Base-by-base conservation (phyloP, 1,284 basidiomycete genomes). In the Malassezia psittaci region DNA sequence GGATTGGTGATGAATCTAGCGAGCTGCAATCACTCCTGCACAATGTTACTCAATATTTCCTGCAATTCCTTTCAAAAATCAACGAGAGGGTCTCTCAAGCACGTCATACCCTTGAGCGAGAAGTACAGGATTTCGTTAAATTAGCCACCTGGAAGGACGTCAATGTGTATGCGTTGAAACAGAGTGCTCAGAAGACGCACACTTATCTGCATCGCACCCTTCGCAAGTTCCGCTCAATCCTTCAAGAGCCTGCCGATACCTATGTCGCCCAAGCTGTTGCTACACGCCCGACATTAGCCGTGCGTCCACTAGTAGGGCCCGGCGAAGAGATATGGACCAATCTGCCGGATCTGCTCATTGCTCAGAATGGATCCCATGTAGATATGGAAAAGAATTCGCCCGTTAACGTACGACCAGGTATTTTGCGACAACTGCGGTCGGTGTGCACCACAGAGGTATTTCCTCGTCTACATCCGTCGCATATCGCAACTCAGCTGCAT, bases 121-220 rank as follows among this genome's bases (percentile, higher is more conserved):
- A 93, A 51, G 82, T 98, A 51, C 81, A 80, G 57, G 83, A 83
- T 52, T 87, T 88, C 71, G 86, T 98, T 79, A 90, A 90, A 75
- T 80, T 99, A 38, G 94, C 94, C 0, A 94, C 90, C 69, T 98
- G 94, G 94, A 93, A 88, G 75, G 94, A 99, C 72, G 80, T 93
- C 70, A 99, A 98, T 68, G 86, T 98, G 10, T 87, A 89, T 63
- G 90, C 94, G 3, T 80, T 99, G 61, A 88, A 87, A 74, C 85
- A 87, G 60, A 96, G 90, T 67, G 91, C 93, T 0, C 83, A 86
- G 64, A 86, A 83, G 69, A 90, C 88, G 1, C 94, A 99, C 75
- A 83, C 84, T 59, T 88, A 91, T 62, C 79, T 99, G 12, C 93
- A 91, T 81, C 90, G 88, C 75, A 83, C 84, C 62, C 82, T 96